Base-by-base conservation (phyloP, 1,284 basidiomycete genomes). In the Tetrapyrgos nigripes region DNA sequence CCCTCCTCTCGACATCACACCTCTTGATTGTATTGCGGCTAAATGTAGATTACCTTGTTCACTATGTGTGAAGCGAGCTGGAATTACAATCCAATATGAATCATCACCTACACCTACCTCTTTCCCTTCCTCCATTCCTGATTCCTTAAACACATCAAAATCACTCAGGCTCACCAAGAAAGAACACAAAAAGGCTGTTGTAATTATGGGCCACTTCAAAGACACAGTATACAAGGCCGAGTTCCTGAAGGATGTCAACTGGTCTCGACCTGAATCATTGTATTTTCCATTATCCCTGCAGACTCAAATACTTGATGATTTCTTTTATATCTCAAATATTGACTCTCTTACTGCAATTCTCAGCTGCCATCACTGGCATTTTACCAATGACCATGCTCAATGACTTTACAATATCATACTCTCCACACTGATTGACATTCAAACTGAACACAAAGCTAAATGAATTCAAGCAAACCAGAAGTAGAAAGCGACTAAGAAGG, bases 11-110 rank as follows among this genome's bases (percentile, higher is more conserved):
- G 23, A 33, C 17, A 37, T 40, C 0, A 17, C 50, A 3, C n/a
- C 46, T 8, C 56, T 57, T 28, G 52, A 53, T 29, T 53, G 52
- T 19, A 45, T 53, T 10, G 52, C 23, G 4, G 52, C 52, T 2
- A 43, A 53, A 2, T 23, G 43, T 1, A 31, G 3, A 14, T 24
- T 51, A 8, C 59, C 54, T 11, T 53, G 59, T 40, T 26, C 37
- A n/a, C 29, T 57, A 2, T 56, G 55, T 23, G 53, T 43, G 14
- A 4, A 4, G 6, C 54, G 59, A 24, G n/a, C 46, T 44, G 19
- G 31, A 3, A 45, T 53, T 9, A 27, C 23, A 10, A 24, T 45
- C 10, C 44, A 13, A 11, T 43, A 2, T 23, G 26, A 6, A 44
- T 2, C 11, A 26, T 53, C 24, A 1, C 26, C 13, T 4, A 40